Conservation (phyloP, 2,329 filamentous ascomycete species). For the Knufia petricola region DNA sequence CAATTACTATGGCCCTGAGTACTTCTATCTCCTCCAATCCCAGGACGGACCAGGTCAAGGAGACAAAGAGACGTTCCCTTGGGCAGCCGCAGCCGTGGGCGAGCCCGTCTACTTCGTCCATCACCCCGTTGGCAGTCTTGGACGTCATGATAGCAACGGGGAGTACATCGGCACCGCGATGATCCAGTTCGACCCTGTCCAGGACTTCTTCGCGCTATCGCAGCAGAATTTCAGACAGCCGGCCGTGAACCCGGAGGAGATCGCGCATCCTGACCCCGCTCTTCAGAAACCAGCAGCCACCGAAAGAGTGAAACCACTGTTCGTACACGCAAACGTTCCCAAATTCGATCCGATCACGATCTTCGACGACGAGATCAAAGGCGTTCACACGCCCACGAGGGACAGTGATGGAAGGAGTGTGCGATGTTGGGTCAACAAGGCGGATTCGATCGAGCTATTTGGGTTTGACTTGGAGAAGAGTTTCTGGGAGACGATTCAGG, state of each 20-base stretch:
- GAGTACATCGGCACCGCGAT: constrained; percentile 27
- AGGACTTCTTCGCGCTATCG: constrained; percentile 24
- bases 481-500: constrained; percentile 33
- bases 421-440: constrained; percentile 27
- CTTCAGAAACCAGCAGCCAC: neutral
- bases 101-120: constrained; percentile 34
- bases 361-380: constrained; percentile 25
- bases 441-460: constrained; percentile 25
- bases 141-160: constrained; percentile 18
- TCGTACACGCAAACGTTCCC: constrained; percentile 16
- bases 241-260: neutral
- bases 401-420: constrained; percentile 27
- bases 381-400: constrained; percentile 24
- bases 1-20: constrained; percentile 45
- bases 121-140: constrained; percentile 27
- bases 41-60: constrained; percentile 37
- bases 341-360: constrained; percentile 34
- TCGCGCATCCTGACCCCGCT: neutral
- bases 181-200: constrained; percentile 30
- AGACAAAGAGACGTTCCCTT: constrained; percentile 43
- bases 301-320: constrained; percentile 16
- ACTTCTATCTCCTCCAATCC: constrained; percentile 42
- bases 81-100: constrained; percentile 36
- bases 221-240: neutral
- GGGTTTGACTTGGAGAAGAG: constrained; percentile 29